Evolutionary conservation across 257 asterid species (phyloP).

Genomic region (Lithospermum erythrorhizon): DNA sequence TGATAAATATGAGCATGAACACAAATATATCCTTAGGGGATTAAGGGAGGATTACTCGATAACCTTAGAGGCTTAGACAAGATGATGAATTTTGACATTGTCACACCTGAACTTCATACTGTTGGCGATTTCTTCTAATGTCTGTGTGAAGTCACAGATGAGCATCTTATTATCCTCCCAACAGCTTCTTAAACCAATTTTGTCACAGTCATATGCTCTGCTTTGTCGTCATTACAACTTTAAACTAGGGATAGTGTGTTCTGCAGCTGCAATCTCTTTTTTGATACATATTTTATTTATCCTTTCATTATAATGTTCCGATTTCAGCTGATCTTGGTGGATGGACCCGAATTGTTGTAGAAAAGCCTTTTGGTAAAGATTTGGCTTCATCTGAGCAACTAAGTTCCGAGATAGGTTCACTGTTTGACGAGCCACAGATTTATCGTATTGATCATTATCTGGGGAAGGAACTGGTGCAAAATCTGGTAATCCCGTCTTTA

Average conservation of each 20-base stretch:
- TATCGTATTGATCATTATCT: conserved; percentile 94
- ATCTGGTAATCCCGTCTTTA: conserved; percentile 49
- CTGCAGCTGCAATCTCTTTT: not conserved
- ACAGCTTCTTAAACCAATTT: not conserved
- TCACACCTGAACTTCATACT: no score
- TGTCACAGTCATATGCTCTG: not conserved
- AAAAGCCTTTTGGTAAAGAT: conserved; percentile 98
- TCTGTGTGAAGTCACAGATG: no score
- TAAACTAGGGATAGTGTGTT: not conserved
- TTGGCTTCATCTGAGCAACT: conserved; percentile 91
- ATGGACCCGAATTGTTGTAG: conserved; percentile 98
- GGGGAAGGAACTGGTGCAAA: conserved; percentile 99
- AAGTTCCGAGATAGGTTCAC: conserved; percentile 84
- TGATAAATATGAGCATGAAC: no score
- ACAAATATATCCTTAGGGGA: no score
- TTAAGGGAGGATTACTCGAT: no score
- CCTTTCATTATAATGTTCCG: conserved; percentile 2
- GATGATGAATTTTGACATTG: no score
- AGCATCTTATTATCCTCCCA: not conserved
- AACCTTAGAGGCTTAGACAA: no score
- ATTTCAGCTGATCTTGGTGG: conserved; percentile 91
- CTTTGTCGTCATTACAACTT: not conserved
- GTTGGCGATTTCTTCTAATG: no score
- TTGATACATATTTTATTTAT: not conserved
- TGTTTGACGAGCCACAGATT: conserved; percentile 85